Conservation (phyloP, 1,284 basidiomycete species). For the Leccinum solheimii region DNA sequence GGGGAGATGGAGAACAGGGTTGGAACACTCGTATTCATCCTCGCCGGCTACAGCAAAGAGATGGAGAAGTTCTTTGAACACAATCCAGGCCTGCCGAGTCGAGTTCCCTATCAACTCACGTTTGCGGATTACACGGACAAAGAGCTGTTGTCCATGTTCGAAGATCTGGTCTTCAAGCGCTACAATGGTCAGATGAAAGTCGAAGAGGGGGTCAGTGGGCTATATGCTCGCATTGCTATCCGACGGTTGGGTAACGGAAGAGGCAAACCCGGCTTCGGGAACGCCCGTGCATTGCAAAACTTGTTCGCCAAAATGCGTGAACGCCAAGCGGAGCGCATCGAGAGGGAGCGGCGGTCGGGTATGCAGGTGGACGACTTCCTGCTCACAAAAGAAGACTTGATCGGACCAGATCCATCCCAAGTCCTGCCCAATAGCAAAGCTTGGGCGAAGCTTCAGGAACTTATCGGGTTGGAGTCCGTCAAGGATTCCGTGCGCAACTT, state of each 20-base stretch:
- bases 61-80: constrained; percentile 77
- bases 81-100: constrained; percentile 64
- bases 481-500: constrained; percentile 55
- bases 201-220: constrained; percentile 52
- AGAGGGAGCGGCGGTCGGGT: neutral
- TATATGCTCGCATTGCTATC: constrained; percentile 54
- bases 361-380: no score
- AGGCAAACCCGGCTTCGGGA: constrained; percentile 58
- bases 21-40: constrained; percentile 65
- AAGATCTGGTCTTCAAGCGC: constrained; percentile 45
- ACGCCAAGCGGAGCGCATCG: constrained; percentile 40
- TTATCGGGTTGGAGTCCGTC: constrained; percentile 57
- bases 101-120: constrained; percentile 59
- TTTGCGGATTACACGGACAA: constrained; percentile 62
- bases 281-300: constrained; percentile 59
- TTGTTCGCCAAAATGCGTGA: constrained; percentile 45
- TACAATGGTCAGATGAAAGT: constrained; percentile 53
- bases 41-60: constrained; percentile 66
- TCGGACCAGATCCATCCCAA: constrained; percentile 60
- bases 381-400: constrained; percentile 34
- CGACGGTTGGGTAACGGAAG: constrained; percentile 56
- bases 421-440: constrained; percentile 46
- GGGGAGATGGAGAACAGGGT: constrained; percentile 72
- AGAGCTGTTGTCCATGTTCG: constrained; percentile 56
- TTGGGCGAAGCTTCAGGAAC: constrained; percentile 51